Conservation (phyloP, 129 eudicot species). For the Calendula officinalis region DNA sequence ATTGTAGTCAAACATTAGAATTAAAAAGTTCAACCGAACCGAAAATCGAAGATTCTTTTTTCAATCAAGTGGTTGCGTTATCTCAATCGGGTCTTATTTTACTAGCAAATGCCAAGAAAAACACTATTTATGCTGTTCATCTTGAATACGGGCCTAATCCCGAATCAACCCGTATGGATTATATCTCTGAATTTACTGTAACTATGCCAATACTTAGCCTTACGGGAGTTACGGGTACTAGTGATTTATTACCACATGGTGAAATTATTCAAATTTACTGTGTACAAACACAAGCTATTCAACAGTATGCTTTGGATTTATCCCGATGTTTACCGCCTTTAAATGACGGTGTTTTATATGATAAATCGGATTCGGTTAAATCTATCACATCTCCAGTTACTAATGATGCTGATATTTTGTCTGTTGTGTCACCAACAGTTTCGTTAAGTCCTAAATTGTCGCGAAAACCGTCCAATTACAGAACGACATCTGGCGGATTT, state of each 20-base stretch:
- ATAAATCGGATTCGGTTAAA: constrained; percentile 57
- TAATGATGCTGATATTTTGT: too few species aligned
- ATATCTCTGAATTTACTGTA: constrained; percentile 88
- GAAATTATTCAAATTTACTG: constrained; percentile 92
- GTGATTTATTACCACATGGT: constrained; percentile 74
- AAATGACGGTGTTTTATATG: constrained; percentile 44
- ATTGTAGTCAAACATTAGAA: constrained; percentile 80
- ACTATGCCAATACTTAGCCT: constrained; percentile 96
- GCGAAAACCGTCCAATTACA: too few species aligned
- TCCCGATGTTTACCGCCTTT: constrained; percentile 93
- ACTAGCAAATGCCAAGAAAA: constrained; percentile 94
- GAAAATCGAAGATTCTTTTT: constrained; percentile 73
- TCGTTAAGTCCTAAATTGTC: too few species aligned
- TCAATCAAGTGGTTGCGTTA: constrained; percentile 85
- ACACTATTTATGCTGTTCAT: constrained; percentile 90
- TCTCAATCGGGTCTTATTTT: constrained; percentile 87
- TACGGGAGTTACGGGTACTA: constrained; percentile 53
- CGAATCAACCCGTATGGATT: constrained; percentile 83
- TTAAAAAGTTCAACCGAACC: constrained; percentile 69
- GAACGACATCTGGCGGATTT: too few species aligned
- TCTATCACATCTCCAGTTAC: too few species aligned
- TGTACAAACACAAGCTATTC: constrained; percentile 99
- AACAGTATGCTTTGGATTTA: constrained; percentile 92
- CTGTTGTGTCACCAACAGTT: too few species aligned
- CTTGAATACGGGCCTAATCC: constrained; percentile 87